Percentiles rank a stretch among this genome's conserved stretches.
Evolutionary conservation across 2,329 filamentous ascomycete species (phyloP).

Genomic region (Aspergillus neoniger): DNA sequence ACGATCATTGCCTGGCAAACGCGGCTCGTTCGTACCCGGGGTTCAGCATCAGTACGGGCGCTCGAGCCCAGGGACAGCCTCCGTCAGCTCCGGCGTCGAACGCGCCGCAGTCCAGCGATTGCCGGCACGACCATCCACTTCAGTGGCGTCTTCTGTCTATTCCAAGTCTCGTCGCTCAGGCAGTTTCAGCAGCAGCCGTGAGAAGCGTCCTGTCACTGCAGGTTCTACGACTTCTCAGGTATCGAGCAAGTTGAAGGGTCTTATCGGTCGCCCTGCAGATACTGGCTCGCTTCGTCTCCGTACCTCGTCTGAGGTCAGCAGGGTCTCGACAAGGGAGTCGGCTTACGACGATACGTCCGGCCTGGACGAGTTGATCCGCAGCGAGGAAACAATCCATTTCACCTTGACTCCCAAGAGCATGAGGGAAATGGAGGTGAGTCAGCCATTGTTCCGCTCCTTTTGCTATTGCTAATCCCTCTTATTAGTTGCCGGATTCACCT

Average conservation of each 20-base stretch:
- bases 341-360: slow-evolving; percentile 61
- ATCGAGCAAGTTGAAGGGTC: slow-evolving; percentile 45
- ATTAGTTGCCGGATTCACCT: slow-evolving; percentile 37
- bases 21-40: slow-evolving; percentile 27
- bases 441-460: not conserved
- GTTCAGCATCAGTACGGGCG: slow-evolving; percentile 26
- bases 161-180: slow-evolving; percentile 40
- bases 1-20: slow-evolving; percentile 26
- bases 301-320: slow-evolving; percentile 40
- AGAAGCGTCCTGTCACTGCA: slow-evolving; percentile 42
- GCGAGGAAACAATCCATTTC: slow-evolving; percentile 79
- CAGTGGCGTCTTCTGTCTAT: slow-evolving; percentile 27
- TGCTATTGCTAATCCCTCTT: slow-evolving; percentile 7
- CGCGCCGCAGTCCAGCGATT: slow-evolving; percentile 47
- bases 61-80: slow-evolving; percentile 24
- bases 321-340: slow-evolving; percentile 33
- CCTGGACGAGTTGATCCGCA: slow-evolving; percentile 78
- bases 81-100: slow-evolving; percentile 32
- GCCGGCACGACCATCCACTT: slow-evolving; percentile 33
- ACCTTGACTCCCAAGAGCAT: slow-evolving; percentile 79
- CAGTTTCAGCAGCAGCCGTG: slow-evolving; percentile 41
- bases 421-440: slow-evolving; percentile 71
- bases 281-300: slow-evolving; percentile 33
- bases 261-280: slow-evolving; percentile 39
- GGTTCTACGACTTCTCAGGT: slow-evolving; percentile 44